Evolutionary conservation across 2,329 filamentous ascomycete genomes (phyloP), one percentile per base, ranked within the genome.

Genomic region (Calonectria henricotiae): DNA sequence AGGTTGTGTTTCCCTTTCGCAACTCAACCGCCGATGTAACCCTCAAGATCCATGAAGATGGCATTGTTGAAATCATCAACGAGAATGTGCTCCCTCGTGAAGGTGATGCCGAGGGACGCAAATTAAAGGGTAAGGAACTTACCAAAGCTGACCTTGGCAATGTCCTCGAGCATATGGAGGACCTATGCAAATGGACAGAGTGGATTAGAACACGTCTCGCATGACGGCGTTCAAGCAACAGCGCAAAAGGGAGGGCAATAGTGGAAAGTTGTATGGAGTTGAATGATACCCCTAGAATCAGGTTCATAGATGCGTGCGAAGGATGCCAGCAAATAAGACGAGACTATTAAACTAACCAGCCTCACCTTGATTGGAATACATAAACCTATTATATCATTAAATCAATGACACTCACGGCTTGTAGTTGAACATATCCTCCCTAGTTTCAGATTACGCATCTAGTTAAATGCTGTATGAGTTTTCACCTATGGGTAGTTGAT

Each of bases 11-110:
- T 72, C 88, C 88, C 1, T 87, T 89, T 74, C 80, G 80, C 41
- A 72, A 80, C 17, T 80, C 78, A 39, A 88, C 86, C 2, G 87
- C 86, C 5, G 87, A 87, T 69, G 81, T 93, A 27, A 86, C 85
- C 30, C 75, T 93, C 13, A 89, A 90, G 74, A 87, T 93, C 20
- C 84, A 88, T 23, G 83, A 87, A 41, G 90, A 91, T 67, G 91
- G 88, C 5, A 83, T 87, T 15, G 85, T 93, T 4, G 83, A 87
- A 20, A 83, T 93, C 41, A 81, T 86, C 3, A 86, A 88, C 27
- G 89, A 92, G 74, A 91, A 92, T 71, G 77, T 84, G 17, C 73
- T 83, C 30, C 71, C 73, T 43, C 68, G 63, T 17, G 67, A 71
- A 3, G 73, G 69, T 1, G 72, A 73, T 7, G 68, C 55, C 0